Evolutionary conservation across 2,329 filamentous ascomycete genomes (phyloP), one percentile per base, ranked within the genome.

Genomic region (Didymellaceae sp.): DNA sequence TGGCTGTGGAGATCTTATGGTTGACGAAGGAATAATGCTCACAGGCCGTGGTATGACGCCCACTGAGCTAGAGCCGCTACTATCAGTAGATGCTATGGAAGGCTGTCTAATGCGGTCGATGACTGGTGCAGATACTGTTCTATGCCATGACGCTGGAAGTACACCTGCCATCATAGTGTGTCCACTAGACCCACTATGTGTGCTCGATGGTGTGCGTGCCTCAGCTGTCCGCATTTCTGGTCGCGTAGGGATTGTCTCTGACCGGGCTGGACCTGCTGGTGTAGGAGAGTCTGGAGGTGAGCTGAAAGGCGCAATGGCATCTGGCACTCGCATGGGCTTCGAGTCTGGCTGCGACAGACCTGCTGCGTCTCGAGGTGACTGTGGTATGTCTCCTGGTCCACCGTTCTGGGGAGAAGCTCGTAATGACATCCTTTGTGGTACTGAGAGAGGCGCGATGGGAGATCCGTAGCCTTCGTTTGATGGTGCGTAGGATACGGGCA

Each of bases 71-170:
- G 63, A 59, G 13, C 17, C 47, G 34, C 42, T 52, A 45, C 59
- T 62, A 42, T 59, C 52, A 20, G 57, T 58, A 5, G 62, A 63
- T 35, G 57, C 51, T 10, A 61, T 32, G 9, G 62, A 61, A 4
- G 54, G 49, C 11, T 58, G 58, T 5, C 57, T 47, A 9, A 56
- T 49, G 4, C 25, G 35, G 1, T 30, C 38, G 8, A 32, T 25
- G 24, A 50, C 10, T 6, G 57, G 48, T 2, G 37, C 18, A 13
- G 55, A 52, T 1, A 42, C 33, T 3, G 53, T 26, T 13, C 49
- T 43, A 9, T 24, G 32, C 11, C 52, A 49, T 14, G 57, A 32
- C 5, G 18, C 14, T 14, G 43, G 31, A 2, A 34, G 30, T 18
- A 32, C 33, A 9, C 45, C 52, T 9, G 41, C 13, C 2, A 28